These are phyloP conservation scores for Arachis monticola DNA, from an alignment of 331 rosid species.

Conservation along the genomic window DNA sequence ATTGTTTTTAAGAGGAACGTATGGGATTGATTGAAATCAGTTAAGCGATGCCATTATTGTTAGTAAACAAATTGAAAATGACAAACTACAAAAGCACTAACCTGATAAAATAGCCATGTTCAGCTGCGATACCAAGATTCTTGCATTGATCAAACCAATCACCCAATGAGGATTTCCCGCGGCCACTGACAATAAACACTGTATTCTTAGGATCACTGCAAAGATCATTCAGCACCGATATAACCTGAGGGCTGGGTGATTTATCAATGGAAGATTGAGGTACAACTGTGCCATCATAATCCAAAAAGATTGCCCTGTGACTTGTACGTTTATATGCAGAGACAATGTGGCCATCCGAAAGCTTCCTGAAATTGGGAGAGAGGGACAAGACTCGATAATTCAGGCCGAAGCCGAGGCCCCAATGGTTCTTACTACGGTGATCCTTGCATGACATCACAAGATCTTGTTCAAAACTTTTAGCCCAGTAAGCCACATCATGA, in stretches of 20 bases:
- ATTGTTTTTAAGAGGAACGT: not conserved
- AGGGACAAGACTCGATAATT: constrained; percentile 69
- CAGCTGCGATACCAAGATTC: constrained; percentile 87
- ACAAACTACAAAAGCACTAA: constrained; percentile 31
- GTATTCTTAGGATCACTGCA: constrained; percentile 71
- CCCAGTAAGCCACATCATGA: constrained; percentile 85
- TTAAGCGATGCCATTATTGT: constrained; percentile 4
- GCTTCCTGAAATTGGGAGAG: constrained; percentile 74
- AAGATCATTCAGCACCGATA: constrained; percentile 62
- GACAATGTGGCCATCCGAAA: constrained; percentile 57
- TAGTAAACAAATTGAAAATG: constrained; percentile 9
- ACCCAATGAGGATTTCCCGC: constrained; percentile 55
- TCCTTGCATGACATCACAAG: constrained; percentile 71
- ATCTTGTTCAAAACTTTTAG: constrained; percentile 64
- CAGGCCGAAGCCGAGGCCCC: constrained; percentile 80
- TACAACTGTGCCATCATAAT: constrained; percentile 77
- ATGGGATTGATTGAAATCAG: not conserved
- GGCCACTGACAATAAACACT: constrained; percentile 80
- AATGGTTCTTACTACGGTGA: constrained; percentile 58
- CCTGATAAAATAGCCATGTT: constrained; percentile 83
- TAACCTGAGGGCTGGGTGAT: constrained; percentile 61
- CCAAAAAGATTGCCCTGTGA: constrained; percentile 78
- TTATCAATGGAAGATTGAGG: constrained; percentile 56
- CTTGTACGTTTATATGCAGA: constrained; percentile 63
- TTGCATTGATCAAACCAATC: constrained; percentile 74